phyloP scores from a whole-genome alignment of 1,139 yeast species.

The Spencermartinsiella ligniputridi region DNA sequence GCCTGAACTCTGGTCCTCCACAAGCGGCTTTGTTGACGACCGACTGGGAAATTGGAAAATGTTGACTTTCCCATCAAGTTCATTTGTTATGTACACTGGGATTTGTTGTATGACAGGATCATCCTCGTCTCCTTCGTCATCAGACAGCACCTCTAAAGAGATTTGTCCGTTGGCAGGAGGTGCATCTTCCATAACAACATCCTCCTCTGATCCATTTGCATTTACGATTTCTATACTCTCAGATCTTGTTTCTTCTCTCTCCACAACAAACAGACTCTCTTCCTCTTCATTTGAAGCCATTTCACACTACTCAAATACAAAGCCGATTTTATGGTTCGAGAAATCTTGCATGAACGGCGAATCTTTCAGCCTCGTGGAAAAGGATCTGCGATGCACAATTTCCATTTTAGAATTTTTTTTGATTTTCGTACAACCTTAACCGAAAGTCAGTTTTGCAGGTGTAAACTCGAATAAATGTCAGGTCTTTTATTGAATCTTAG shows the following conservation, averaged over 20 bases:
- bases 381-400: neutral
- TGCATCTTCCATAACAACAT: neutral
- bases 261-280: constrained; percentile 3
- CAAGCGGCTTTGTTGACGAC: constrained; percentile 46
- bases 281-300: constrained; percentile 2
- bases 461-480: too few relatives aligned
- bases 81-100: constrained; percentile 52
- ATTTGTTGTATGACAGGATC: constrained; percentile 78
- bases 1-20: constrained; percentile 39
- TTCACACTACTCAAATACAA: neutral
- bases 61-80: constrained; percentile 34
- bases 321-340: too few relatives aligned
- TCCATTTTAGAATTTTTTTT: neutral
- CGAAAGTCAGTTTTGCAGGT: too few relatives aligned
- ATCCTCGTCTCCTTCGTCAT: constrained; percentile 32
- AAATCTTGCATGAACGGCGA: too few relatives aligned
- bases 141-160: neutral
- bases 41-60: constrained; percentile 74
- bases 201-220: neutral
- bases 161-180: neutral
- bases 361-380: neutral
- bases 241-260: neutral
- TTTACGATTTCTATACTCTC: neutral
- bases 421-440: too few relatives aligned
- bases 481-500: neutral